A percentile compares a stretch with the other conserved stretches of the same genome.
Evolutionary conservation across 2,329 filamentous ascomycete species (phyloP).

Genomic region (Aureobasidium sp.): DNA sequence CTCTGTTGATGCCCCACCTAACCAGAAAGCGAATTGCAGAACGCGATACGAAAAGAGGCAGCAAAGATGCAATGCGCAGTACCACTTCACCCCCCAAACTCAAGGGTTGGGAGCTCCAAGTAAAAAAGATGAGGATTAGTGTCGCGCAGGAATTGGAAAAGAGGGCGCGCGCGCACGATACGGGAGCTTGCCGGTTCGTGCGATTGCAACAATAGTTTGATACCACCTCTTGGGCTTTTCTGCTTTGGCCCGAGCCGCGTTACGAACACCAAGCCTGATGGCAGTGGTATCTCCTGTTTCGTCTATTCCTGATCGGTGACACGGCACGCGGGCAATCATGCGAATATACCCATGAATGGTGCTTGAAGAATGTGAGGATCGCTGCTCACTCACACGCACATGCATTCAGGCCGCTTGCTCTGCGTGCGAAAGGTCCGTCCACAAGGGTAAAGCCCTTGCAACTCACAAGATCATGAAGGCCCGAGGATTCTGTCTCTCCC

Average conservation of each 20-base stretch:
- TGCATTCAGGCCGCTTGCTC: not conserved
- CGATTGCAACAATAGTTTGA: slow-evolving; percentile 7
- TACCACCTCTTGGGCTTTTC: too few species aligned
- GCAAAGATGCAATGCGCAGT: not conserved
- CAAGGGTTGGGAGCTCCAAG: slow-evolving; percentile 3
- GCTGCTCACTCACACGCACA: not conserved
- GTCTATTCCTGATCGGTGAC: slow-evolving; percentile 1
- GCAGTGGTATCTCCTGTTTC: too few species aligned
- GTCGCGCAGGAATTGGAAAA: slow-evolving; percentile 6
- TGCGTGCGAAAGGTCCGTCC: slow-evolving; percentile 2
- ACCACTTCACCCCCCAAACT: not conserved
- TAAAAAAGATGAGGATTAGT: not conserved
- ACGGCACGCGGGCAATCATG: slow-evolving; percentile 11
- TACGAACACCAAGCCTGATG: not conserved
- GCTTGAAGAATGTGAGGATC: too few species aligned
- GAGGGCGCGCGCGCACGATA: slow-evolving; percentile 1
- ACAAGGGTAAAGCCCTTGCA: not conserved
- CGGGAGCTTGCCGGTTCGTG: slow-evolving; percentile 15
- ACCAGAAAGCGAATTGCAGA: not conserved
- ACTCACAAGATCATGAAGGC: slow-evolving; percentile 1
- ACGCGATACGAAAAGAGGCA: not conserved
- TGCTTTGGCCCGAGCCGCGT: slow-evolving; percentile 3
- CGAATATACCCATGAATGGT: slow-evolving; percentile 5
- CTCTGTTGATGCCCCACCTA: slow-evolving; percentile 9
- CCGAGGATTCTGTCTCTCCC: too few species aligned